Conservation (phyloP, 1,284 basidiomycete genomes). For the Lignosus rhinocerotis region DNA sequence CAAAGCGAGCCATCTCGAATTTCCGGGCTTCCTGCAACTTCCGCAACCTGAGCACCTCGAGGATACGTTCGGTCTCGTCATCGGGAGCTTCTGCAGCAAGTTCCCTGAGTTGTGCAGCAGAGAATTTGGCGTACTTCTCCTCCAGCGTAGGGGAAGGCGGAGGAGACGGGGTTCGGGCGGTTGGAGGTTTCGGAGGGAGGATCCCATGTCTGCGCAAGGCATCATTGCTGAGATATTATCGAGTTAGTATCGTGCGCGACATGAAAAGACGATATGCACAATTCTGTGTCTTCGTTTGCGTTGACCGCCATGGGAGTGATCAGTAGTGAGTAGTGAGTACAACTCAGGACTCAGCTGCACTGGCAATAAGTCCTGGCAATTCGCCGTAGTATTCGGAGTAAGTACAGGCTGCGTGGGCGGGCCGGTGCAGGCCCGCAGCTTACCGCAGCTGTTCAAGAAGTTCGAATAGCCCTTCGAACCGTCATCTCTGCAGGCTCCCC, state of each 20-base stretch:
- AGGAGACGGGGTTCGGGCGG: slow-evolving; percentile 74
- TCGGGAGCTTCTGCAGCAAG: slow-evolving; percentile 68
- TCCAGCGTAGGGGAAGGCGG: slow-evolving; percentile 66
- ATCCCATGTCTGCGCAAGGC: slow-evolving; percentile 91
- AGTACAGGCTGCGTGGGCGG: too few species aligned
- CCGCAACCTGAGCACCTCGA: slow-evolving; percentile 69
- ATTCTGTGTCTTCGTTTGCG: slow-evolving; percentile 90
- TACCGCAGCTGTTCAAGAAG: too few species aligned
- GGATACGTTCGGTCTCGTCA: slow-evolving; percentile 78
- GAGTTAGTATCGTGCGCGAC: slow-evolving; percentile 7
- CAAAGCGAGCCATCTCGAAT: slow-evolving; percentile 74
- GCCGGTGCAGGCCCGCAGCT: not conserved
- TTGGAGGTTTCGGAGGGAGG: slow-evolving; percentile 71
- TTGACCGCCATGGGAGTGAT: slow-evolving; percentile 59
- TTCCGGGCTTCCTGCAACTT: slow-evolving; percentile 66
- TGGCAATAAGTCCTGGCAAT: too few species aligned
- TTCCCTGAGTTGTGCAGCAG: slow-evolving; percentile 66
- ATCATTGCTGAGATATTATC: slow-evolving; percentile 68
- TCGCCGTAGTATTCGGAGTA: too few species aligned
- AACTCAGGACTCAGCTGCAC: too few species aligned
- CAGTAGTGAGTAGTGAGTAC: not conserved
- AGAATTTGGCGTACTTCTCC: slow-evolving; percentile 68
- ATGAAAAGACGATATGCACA: slow-evolving; percentile 52
- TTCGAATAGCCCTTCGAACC: not conserved
- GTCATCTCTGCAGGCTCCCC: not conserved